Evolutionary conservation across 371 early-diverging fungal species (phyloP), one percentile per base, ranked within the genome.

Genomic region (Syncephalastrum sp.): DNA sequence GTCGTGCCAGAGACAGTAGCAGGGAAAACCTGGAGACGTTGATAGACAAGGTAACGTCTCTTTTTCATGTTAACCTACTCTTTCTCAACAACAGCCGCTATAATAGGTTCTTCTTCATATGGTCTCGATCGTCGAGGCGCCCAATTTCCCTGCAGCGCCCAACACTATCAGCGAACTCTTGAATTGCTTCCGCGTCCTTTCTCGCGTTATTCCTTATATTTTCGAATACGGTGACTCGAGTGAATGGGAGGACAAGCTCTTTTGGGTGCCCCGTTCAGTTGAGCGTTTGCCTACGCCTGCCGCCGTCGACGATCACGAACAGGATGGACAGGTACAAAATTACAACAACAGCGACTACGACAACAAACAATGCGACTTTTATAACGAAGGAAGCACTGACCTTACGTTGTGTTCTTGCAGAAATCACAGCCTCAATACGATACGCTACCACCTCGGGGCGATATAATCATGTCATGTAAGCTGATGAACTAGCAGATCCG

Each of bases 171-270:
- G 66, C 41, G 85, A 91, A 25, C 72, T 90, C n/a, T 68, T 91
- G 19, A 94, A 95, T 68, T 90, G 91, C 59, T 74, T 87, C 19
- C 87, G 96, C 19, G 70, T 94, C 16, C 65, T 95, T 57, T 92
- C 94, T 1, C 83, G 95, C 7, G 45, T 94, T 17, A 69, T 95
- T 38, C 94, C 94, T 10, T 92, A 87, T 69, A 70, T 91, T 5
- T 95, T 86, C 69, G 95, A 94, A 72, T 67, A 70, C 14, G 69
- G 79, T 1, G 83, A 82, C 27, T 63, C 70, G 8, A 53, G 59
- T 41, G 65, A 75, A 38, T 81, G 86, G 68, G 94, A 92, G 58
- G 84, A 84, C 3, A 67, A 65, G 16, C 72, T 89, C 45, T 88
- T 93, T 63, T 92, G 93, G 93, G 71, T 77, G 1, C 68, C 80